phyloP scores from a whole-genome alignment of 202 grass and related monocot genomes.

The Setaria italica region DNA sequence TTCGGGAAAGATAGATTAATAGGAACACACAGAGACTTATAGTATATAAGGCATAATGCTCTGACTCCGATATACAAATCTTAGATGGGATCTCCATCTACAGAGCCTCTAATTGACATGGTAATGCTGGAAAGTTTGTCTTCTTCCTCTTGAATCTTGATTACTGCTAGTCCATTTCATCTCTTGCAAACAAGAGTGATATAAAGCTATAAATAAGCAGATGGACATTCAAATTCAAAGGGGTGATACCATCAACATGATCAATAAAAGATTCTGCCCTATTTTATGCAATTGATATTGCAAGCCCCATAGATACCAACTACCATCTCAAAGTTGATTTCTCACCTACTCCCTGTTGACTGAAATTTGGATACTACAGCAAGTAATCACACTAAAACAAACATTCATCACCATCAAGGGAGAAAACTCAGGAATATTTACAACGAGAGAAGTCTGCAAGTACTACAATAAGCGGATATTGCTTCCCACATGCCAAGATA shows the following conservation, averaged over 20 bases:
- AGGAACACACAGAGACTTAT: conserved; percentile 31
- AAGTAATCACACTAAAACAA: conserved; percentile 4
- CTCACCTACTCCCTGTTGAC: conserved; percentile 1
- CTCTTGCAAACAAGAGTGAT: background rate
- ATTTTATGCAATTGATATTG: conserved; percentile 25
- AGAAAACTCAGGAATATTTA: background rate
- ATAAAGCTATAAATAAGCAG: conserved; percentile 26
- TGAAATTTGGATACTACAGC: background rate
- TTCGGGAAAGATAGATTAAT: background rate
- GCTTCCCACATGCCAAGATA: background rate
- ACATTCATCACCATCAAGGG: background rate
- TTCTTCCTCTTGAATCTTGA: background rate
- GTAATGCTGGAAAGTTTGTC: background rate
- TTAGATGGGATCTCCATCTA: conserved; percentile 54
- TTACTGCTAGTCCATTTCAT: background rate
- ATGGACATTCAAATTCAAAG: conserved; percentile 30
- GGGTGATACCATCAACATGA: conserved; percentile 1
- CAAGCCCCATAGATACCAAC: background rate
- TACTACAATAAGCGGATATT: background rate
- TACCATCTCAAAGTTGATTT: background rate
- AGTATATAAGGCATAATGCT: conserved; percentile 47
- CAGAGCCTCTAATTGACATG: conserved; percentile 31
- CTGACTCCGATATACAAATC: conserved; percentile 50
- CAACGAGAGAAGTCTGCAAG: background rate
- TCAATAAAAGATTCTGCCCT: conserved; percentile 7